Conservation (phyloP, 1,139 yeast species). For the Protomyces macrosporus region DNA sequence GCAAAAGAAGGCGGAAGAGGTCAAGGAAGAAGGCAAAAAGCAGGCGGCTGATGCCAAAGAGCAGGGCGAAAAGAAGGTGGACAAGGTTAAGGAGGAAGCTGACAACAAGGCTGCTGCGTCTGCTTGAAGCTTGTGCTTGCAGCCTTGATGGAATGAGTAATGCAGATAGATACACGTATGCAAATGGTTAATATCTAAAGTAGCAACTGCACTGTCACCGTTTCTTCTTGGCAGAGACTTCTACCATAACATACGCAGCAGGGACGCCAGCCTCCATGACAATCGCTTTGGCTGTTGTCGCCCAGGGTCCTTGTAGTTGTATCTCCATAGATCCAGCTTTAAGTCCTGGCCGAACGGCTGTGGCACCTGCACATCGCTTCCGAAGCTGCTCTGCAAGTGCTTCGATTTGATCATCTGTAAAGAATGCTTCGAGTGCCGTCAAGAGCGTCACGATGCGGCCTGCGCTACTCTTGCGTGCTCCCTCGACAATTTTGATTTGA, state of each 20-base stretch:
- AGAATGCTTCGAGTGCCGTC: constrained; percentile 4
- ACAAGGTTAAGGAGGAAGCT: neutral
- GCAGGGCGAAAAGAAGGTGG: neutral
- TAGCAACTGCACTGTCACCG: neutral
- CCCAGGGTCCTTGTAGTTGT: constrained; percentile 9
- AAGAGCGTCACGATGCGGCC: constrained; percentile 1
- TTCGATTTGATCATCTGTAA: neutral
- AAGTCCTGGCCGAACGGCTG: constrained; percentile 3
- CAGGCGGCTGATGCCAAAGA: neutral
- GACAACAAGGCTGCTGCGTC: neutral
- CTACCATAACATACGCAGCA: constrained; percentile 3
- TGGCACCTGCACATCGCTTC: constrained; percentile 12
- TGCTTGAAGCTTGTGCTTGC: neutral
- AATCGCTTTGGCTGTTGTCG: neutral
- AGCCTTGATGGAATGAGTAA: neutral
- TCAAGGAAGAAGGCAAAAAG: neutral
- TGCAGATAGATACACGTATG: no score
- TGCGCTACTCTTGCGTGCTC: neutral
- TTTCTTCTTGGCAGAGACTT: constrained; percentile 1
- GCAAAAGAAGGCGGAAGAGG: neutral
- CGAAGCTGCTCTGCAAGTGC: neutral
- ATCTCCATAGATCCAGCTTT: constrained; percentile 1
- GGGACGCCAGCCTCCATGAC: constrained; percentile 1
- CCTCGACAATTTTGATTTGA: neutral
- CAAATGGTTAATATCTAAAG: no score